Conservation (phyloP, 2,329 filamentous ascomycete genomes). For the Ambrosiella beaveri region DNA sequence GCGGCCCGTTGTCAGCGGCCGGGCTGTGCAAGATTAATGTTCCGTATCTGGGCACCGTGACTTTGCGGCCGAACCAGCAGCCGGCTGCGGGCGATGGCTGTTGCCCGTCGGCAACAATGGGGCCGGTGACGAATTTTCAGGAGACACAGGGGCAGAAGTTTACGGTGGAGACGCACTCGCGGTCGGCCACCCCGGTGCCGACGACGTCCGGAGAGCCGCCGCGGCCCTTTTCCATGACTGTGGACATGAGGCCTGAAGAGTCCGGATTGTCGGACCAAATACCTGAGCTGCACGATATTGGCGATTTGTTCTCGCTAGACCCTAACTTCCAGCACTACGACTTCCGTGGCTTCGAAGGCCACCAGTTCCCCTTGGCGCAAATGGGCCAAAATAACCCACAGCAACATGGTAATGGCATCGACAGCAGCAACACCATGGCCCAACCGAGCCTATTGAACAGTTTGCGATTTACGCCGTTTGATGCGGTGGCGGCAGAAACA, state of each 20-base stretch:
- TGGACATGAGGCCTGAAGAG: background rate
- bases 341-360: slow-evolving; percentile 8
- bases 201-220: background rate
- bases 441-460: too few species aligned
- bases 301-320: slow-evolving; percentile 11
- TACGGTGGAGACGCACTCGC: background rate
- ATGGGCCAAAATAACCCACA: background rate
- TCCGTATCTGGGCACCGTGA: slow-evolving; percentile 30
- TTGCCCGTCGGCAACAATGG: background rate
- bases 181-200: background rate
- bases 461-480: background rate
- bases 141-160: too few species aligned
- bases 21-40: slow-evolving; percentile 24
- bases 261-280: background rate
- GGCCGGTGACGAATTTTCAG: background rate
- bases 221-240: background rate
- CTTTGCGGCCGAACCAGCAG: slow-evolving; percentile 20
- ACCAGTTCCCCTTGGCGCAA: slow-evolving; percentile 7
- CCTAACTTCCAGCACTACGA: slow-evolving; percentile 4
- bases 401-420: background rate
- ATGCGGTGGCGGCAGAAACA: background rate
- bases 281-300: slow-evolving; percentile 1
- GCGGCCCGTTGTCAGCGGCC: slow-evolving; percentile 11
- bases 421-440: too few species aligned
- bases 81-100: too few species aligned